phyloP scores from a whole-genome alignment of 2,329 filamentous ascomycete species.

The Xylaria sp. region DNA sequence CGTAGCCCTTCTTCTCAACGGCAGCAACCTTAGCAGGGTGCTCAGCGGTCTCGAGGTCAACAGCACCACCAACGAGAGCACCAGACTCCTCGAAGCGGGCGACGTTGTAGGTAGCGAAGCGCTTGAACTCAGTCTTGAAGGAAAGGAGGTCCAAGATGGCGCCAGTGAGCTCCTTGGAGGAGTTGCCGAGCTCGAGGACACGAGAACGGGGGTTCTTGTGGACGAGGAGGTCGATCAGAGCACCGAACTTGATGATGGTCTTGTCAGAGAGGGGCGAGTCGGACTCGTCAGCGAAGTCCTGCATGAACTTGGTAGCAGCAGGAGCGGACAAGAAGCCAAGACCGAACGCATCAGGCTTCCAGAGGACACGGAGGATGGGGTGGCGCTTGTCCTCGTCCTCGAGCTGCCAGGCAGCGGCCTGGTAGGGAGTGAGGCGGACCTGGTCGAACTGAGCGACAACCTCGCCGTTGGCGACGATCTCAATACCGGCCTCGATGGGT shows the following conservation, averaged over 20 bases:
- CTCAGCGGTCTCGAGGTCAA: conserved; percentile 2
- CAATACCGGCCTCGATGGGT: conserved; percentile 1
- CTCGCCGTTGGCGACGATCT: conserved; percentile 7
- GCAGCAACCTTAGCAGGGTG: background rate
- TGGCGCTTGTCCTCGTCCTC: conserved; percentile 6
- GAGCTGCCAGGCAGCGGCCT: background rate
- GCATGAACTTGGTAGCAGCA: background rate
- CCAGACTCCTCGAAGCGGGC: background rate
- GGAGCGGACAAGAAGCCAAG: conserved; percentile 1
- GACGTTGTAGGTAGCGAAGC: conserved; percentile 3
- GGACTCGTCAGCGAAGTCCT: background rate
- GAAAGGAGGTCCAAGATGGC: background rate
- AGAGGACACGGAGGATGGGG: conserved; percentile 16
- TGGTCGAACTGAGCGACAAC: conserved; percentile 5
- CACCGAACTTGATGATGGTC: background rate
- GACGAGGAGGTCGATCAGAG: conserved; percentile 4
- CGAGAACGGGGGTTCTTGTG: conserved; percentile 12
- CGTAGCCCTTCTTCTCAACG: background rate
- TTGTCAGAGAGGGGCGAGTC: background rate
- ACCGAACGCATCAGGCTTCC: conserved; percentile 19
- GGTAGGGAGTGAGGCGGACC: conserved; percentile 3
- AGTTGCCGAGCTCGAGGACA: conserved; percentile 9
- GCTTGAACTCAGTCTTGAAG: background rate
- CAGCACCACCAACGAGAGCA: background rate
- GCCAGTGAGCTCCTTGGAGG: background rate